Base-by-base conservation (phyloP, 805 yeast genomes). In the Metschnikowia matae region DNA sequence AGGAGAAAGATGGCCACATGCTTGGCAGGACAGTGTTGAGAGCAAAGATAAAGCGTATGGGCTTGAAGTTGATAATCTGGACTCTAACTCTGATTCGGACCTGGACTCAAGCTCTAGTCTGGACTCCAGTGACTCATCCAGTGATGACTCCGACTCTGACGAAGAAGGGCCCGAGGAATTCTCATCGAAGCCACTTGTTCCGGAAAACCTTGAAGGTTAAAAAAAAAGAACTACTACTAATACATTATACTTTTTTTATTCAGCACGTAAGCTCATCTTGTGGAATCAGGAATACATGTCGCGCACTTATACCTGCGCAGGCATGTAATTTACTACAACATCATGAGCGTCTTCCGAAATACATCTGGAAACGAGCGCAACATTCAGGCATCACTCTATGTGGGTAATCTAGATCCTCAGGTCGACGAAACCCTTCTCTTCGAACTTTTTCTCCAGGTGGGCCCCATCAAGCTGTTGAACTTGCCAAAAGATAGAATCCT, bases 401-500 rank as follows among this genome's bases (percentile, higher is more conserved):
- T 90, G 14, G 97, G 97, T 0, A 89, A 90, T 57, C 68, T 94
- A 3, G 96, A 88, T 56, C 82, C 84, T 1, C 78, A 79, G 44
- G 96, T 83, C 4, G 82, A 83, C 1, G 96, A 88, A 59, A 68
- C 75, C 2, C 61, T 91, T 17, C 66, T 94, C 29, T 88, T 84
- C 61, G 99, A 94, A 65, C 75, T 94, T 18, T 83, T 90, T 64
- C 65, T 87, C 6, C 98, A 94, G 65, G 84, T 89, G 39, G 90
- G 92, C 0, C 96, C 96, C 0, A 78, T 92, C 2, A 73, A 71
- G 37, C 74, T 79, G 31, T 77, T 94, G 4, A 78, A 84, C 53
- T 72, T 94, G 55, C 97, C 97, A 5, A 84, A 82, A 60, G 97
- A 90, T 62, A 77, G 89, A 54, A 74, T 90, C 3, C 67, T 81